phyloP scores from a whole-genome alignment of 208 protist species.

The Borovskyia barvae region DNA sequence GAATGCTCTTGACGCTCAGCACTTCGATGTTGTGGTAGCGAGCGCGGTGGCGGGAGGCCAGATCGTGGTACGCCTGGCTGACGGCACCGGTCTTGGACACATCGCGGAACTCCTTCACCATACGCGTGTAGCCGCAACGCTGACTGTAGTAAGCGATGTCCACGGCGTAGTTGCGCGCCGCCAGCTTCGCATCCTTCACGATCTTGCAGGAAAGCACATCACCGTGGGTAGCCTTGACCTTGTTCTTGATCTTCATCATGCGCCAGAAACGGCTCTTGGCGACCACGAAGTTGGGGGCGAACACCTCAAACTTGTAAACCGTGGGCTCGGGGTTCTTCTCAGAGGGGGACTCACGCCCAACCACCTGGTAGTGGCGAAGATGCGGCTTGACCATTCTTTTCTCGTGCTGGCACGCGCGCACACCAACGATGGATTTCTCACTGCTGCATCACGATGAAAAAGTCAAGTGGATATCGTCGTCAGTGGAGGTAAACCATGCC shows the following conservation, averaged over 20 bases:
- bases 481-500: no score
- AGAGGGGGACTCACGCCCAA: conserved; percentile 93
- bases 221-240: conserved; percentile 98
- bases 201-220: conserved; percentile 94
- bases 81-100: conserved; percentile 95
- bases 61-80: conserved; percentile 96
- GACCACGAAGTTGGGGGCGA: conserved; percentile 97
- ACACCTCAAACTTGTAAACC: conserved; percentile 99
- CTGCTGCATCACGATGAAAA: no score
- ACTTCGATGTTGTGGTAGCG: conserved; percentile 96
- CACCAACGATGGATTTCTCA: conserved; percentile 1
- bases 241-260: conserved; percentile 97
- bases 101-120: conserved; percentile 99
- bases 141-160: conserved; percentile 98
- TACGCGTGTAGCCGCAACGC: conserved; percentile 98
- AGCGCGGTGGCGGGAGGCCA: conserved; percentile 97
- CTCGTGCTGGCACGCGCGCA: no score
- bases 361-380: conserved; percentile 93
- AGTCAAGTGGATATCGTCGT: no score
- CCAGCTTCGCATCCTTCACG: conserved; percentile 95
- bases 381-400: conserved; percentile 74
- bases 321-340: conserved; percentile 91
- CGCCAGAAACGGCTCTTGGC: conserved; percentile 99
- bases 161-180: conserved; percentile 99
- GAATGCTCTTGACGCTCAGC: conserved; percentile 92